phyloP scores from a whole-genome alignment of 306 rosid species.

The Lagenaria siceraria region DNA sequence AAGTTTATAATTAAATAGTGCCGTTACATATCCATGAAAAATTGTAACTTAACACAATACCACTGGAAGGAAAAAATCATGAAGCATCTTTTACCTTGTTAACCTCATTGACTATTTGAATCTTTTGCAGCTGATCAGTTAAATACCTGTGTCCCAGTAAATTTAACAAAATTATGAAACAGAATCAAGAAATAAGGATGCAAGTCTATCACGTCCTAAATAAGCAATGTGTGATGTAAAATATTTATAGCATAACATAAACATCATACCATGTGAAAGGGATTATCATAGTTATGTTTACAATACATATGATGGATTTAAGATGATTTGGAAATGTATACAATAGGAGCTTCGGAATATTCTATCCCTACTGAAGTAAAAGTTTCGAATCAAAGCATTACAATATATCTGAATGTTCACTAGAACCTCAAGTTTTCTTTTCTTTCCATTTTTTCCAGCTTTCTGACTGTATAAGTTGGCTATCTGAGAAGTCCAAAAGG shows the following conservation, averaged over 20 bases:
- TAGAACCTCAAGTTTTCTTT: not conserved
- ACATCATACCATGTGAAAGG: not conserved
- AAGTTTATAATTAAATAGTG: conserved; percentile 15
- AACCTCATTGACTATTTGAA: conserved; percentile 65
- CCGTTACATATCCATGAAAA: not conserved
- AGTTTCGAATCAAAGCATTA: not conserved
- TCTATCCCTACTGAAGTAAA: not conserved
- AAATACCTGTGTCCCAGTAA: conserved; percentile 42
- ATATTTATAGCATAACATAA: not conserved
- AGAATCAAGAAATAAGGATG: not conserved
- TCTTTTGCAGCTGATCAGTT: conserved; percentile 60
- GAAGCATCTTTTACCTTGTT: conserved; percentile 50
- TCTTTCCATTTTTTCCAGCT: not conserved
- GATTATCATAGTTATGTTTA: not conserved
- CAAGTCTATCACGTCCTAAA: not conserved
- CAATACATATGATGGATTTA: not conserved
- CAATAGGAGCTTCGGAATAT: not conserved
- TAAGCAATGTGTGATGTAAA: not conserved
- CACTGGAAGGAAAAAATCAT: not conserved
- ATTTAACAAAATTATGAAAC: not conserved
- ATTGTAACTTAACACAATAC: not conserved
- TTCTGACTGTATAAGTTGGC: not conserved
- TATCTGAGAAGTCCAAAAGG: not conserved
- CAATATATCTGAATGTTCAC: not conserved
- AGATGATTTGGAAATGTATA: not conserved